Conservation (phyloP, 1,284 basidiomycete species). For the Golubevia sp. region DNA sequence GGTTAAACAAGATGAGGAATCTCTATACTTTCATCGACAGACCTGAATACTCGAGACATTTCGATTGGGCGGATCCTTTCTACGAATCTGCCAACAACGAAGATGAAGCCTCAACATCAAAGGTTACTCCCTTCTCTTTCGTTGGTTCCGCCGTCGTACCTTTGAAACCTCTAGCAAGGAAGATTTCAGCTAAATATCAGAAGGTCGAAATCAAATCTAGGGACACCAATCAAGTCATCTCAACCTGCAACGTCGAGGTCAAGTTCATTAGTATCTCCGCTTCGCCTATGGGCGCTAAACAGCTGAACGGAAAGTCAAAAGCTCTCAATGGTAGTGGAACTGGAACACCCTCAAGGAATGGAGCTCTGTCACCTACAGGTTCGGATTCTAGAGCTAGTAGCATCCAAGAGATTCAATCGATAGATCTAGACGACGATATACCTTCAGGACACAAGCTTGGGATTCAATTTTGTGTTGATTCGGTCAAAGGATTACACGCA, state of each 20-base stretch:
- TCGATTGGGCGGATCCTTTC: conserved; percentile 89
- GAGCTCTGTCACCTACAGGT: background rate
- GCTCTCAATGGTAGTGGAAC: no score
- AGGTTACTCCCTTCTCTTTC: conserved; percentile 69
- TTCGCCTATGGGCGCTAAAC: conserved; percentile 64
- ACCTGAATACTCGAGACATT: conserved; percentile 77
- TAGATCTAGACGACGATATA: background rate
- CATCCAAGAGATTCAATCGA: background rate
- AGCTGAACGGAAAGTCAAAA: background rate
- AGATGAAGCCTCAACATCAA: conserved; percentile 74
- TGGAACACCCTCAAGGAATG: no score
- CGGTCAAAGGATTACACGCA: conserved; percentile 26
- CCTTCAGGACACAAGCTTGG: conserved; percentile 18
- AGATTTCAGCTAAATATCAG: conserved; percentile 58
- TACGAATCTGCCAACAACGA: conserved; percentile 63
- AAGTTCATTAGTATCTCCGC: conserved; percentile 41
- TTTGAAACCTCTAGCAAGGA: conserved; percentile 77
- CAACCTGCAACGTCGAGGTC: conserved; percentile 29
- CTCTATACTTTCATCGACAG: conserved; percentile 88
- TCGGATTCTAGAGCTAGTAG: background rate
- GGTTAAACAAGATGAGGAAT: conserved; percentile 90
- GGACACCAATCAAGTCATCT: conserved; percentile 23
- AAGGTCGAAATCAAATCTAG: conserved; percentile 25
- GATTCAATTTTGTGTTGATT: conserved; percentile 38
- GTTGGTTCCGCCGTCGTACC: conserved; percentile 83